A percentile compares a stretch with the other conserved stretches of the same genome.
phyloP scores from a whole-genome alignment of 2,329 filamentous ascomycete species.

The Xylariaceae sp. region DNA sequence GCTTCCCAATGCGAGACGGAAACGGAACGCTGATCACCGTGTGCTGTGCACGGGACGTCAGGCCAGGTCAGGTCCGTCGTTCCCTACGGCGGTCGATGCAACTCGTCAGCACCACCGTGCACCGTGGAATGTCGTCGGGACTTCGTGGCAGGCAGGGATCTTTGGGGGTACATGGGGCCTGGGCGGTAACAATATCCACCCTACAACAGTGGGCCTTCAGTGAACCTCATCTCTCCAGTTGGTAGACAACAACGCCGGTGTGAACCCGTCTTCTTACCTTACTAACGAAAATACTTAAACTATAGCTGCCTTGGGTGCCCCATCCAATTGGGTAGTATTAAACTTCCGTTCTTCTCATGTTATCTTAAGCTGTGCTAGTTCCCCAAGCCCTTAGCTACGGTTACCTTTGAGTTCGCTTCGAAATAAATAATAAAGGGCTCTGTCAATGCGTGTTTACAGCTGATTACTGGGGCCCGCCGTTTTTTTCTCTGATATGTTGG shows the following conservation, averaged over 20 bases:
- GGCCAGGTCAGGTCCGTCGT: slow-evolving; percentile 13
- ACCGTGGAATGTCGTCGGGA: slow-evolving; percentile 33
- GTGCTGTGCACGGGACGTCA: slow-evolving; percentile 12
- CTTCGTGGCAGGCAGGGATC: slow-evolving; percentile 31
- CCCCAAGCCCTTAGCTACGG: neutral
- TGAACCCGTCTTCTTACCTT: slow-evolving; percentile 10
- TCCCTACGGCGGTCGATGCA: slow-evolving; percentile 27
- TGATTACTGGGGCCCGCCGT: no score
- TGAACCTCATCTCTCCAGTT: slow-evolving; percentile 14
- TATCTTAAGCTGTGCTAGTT: no score
- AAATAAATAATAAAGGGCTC: neutral
- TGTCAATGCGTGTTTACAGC: neutral
- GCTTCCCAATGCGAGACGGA: no score
- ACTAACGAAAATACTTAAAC: no score
- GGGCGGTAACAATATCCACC: slow-evolving; percentile 20
- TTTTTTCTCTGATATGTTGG: neutral
- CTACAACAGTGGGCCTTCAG: slow-evolving; percentile 10
- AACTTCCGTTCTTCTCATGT: no score
- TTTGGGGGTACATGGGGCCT: slow-evolving; percentile 20
- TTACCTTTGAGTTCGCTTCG: neutral
- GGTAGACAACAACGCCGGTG: slow-evolving; percentile 9
- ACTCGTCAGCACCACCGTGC: slow-evolving; percentile 22
- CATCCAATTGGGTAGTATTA: no score
- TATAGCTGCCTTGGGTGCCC: no score
- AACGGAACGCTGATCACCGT: slow-evolving; percentile 5